Percentiles rank a stretch among this genome's conserved stretches.
Evolutionary conservation across 2,329 filamentous ascomycete genomes (phyloP).

Genomic region (Fusarium sp.): DNA sequence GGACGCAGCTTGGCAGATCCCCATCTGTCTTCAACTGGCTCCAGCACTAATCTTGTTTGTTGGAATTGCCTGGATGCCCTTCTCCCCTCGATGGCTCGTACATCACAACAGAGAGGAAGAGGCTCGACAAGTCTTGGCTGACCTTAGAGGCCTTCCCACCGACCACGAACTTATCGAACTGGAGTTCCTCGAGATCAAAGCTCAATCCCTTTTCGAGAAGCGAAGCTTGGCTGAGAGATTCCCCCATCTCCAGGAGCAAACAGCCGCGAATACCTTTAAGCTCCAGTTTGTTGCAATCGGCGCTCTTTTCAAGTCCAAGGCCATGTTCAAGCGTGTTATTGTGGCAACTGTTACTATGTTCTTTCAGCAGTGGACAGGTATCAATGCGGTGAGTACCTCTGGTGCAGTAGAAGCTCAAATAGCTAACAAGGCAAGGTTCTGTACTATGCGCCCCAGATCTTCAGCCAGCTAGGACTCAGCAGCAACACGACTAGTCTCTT

Average conservation of each 20-base stretch:
- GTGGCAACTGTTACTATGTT: constrained; percentile 73
- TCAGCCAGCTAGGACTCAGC: constrained; percentile 71
- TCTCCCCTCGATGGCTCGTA: constrained; percentile 79
- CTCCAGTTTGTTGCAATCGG: constrained; percentile 75
- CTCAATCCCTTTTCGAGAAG: constrained; percentile 82
- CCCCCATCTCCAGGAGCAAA: constrained; percentile 5
- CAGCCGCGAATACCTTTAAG: constrained; percentile 65
- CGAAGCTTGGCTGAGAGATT: constrained; percentile 18
- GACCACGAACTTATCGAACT: constrained; percentile 76
- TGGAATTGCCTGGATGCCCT: constrained; percentile 85
- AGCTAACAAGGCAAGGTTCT: constrained; percentile 49
- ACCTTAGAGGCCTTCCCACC: constrained; percentile 67
- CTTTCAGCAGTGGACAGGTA: constrained; percentile 61
- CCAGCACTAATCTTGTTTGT: constrained; percentile 73
- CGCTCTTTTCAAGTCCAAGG: constrained; percentile 71
- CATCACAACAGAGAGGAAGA: constrained; percentile 77
- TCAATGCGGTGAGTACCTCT: constrained; percentile 60
- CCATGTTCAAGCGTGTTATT: constrained; percentile 74
- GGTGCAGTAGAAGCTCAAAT: accelerated
- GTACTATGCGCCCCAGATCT: constrained; percentile 79
- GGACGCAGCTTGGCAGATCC: constrained; percentile 79
- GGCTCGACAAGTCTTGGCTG: constrained; percentile 70
- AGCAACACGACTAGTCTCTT: constrained; percentile 65
- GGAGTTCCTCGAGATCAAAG: constrained; percentile 87
- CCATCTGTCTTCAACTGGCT: constrained; percentile 76